Percentiles rank a stretch among this genome's conserved stretches.
These are phyloP conservation scores for Posidonia australis DNA, from an alignment of 106 monocot genomes.

Conservation along the genomic window DNA sequence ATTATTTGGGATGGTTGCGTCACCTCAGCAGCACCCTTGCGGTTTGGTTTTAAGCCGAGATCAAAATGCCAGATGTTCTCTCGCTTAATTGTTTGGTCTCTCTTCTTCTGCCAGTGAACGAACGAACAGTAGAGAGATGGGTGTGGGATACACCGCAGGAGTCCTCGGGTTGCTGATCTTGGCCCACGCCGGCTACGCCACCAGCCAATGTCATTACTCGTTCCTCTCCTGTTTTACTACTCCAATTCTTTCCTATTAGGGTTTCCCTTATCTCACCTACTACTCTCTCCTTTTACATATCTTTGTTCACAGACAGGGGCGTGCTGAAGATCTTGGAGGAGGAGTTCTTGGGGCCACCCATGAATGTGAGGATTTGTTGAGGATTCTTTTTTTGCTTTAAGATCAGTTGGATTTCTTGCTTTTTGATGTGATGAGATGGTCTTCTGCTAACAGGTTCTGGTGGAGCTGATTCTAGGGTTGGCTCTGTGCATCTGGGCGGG, in stretches of 20 bases:
- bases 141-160: constrained; percentile 44
- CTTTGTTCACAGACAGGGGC: constrained; percentile 43
- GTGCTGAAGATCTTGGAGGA: constrained; percentile 88
- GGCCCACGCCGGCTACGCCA: constrained; percentile 72
- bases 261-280: neutral
- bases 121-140: constrained; percentile 34
- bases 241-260: constrained; percentile 1
- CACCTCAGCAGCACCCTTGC: too few relatives aligned
- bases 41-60: too few relatives aligned
- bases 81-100: too few relatives aligned
- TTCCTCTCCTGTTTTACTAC: neutral
- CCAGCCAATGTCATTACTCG: constrained; percentile 55
- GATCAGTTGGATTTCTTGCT: neutral
- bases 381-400: neutral
- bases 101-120: too few relatives aligned
- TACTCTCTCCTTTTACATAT: neutral
- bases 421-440: neutral
- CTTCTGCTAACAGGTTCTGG: constrained; percentile 38
- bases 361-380: constrained; percentile 28
- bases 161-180: constrained; percentile 66
- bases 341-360: constrained; percentile 67
- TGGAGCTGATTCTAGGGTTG: constrained; percentile 62
- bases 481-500: constrained; percentile 63
- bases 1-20: too few relatives aligned
- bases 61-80: too few relatives aligned